phyloP scores from a whole-genome alignment of 345 rosid species.

The Corchorus capsularis region DNA sequence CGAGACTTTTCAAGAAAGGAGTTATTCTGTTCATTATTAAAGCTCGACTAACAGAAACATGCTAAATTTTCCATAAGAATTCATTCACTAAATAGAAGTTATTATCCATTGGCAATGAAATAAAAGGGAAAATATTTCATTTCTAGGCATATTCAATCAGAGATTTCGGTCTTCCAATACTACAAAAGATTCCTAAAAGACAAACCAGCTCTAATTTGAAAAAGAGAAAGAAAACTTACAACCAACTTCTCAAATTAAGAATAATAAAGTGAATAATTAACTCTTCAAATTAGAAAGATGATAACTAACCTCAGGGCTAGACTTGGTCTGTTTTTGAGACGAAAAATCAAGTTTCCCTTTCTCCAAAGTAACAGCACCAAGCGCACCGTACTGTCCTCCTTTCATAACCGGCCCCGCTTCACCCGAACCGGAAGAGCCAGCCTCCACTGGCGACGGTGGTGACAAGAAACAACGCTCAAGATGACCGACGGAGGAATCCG shows the following conservation, averaged over 20 bases:
- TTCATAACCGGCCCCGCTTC: conserved; percentile 77
- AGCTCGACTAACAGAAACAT: background rate
- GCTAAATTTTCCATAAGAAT: background rate
- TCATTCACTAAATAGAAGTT: background rate
- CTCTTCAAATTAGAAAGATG: background rate
- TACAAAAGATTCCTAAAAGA: background rate
- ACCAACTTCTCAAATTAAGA: background rate
- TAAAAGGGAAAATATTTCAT: background rate
- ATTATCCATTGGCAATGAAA: background rate
- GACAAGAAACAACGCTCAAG: conserved; percentile 68
- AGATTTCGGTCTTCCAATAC: background rate
- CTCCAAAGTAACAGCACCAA: conserved; percentile 86
- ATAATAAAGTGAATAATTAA: background rate
- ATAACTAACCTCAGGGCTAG: conserved; percentile 75
- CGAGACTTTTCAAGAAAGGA: background rate
- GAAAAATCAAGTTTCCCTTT: conserved; percentile 83
- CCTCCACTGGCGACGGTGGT: conserved; percentile 31
- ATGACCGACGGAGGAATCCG: conserved; percentile 34
- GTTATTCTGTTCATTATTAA: background rate
- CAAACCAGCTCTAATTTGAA: background rate
- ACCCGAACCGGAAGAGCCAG: conserved; percentile 32
- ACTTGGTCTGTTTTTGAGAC: conserved; percentile 56
- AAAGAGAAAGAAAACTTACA: background rate
- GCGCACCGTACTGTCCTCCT: conserved; percentile 59
- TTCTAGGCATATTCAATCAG: background rate